These are phyloP conservation scores for Porodaedalea pini DNA, from an alignment of 1,284 basidiomycete species.

Conservation along the genomic window DNA sequence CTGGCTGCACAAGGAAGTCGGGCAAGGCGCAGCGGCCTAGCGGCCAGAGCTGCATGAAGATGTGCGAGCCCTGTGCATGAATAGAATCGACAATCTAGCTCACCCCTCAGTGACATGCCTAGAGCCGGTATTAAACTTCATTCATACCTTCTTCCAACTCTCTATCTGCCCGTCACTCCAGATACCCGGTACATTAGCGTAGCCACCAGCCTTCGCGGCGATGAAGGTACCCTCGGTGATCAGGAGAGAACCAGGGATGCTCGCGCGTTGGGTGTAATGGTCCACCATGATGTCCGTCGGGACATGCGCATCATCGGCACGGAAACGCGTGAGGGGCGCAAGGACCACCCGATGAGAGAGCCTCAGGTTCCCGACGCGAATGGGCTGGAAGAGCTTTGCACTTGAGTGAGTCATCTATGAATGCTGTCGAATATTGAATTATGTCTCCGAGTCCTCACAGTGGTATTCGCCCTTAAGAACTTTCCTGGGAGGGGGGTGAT, in stretches of 20 bases:
- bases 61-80: conserved; percentile 25
- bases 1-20: not conserved
- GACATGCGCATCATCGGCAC: no score
- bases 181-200: no score
- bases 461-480: no score
- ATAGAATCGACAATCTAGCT: not conserved
- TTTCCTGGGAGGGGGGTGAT: no score
- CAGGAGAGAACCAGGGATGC: conserved; percentile 27
- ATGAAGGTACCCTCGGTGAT: conserved; percentile 34
- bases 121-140: no score
- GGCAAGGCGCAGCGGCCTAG: not conserved
- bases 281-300: conserved; percentile 23
- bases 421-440: no score
- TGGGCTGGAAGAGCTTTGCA: conserved; percentile 28
- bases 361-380: conserved; percentile 29
- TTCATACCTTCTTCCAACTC: conserved; percentile 31
- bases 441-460: no score
- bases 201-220: conserved; percentile 22
- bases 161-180: conserved; percentile 30
- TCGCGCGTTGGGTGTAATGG: conserved; percentile 32
- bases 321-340: no score
- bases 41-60: not conserved
- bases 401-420: not conserved
- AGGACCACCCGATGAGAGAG: conserved; percentile 29
- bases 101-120: no score